Conservation (phyloP, 2,329 filamentous ascomycete genomes). For the Metarhizium guizhouense region DNA sequence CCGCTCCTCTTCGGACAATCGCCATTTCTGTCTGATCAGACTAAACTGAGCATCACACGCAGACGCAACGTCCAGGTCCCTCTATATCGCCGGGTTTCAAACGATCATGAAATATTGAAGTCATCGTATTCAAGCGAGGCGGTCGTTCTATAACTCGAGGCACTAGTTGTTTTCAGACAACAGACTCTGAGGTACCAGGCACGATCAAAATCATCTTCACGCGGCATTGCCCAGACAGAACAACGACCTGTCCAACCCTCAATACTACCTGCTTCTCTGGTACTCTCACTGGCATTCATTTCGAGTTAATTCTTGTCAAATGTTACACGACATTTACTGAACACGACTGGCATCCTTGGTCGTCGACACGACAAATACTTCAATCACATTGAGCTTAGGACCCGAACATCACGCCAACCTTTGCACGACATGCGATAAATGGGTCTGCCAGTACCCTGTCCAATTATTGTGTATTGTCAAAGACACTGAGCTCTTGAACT, state of each 20-base stretch:
- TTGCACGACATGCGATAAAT: conserved; percentile 14
- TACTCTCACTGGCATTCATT: background rate
- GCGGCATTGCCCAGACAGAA: background rate
- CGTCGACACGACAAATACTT: background rate
- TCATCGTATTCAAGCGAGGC: background rate
- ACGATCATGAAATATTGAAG: background rate
- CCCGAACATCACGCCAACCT: conserved; percentile 3
- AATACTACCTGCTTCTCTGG: background rate
- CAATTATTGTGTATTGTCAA: background rate
- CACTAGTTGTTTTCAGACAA: background rate
- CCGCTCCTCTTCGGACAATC: background rate
- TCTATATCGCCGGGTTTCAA: background rate
- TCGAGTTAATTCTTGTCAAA: background rate
- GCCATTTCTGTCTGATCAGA: background rate
- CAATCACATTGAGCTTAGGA: background rate
- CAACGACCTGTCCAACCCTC: no score
- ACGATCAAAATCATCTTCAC: background rate
- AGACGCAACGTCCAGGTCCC: background rate
- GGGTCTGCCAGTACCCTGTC: background rate
- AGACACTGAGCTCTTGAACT: background rate
- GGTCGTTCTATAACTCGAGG: background rate
- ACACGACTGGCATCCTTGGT: background rate
- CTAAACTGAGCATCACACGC: background rate
- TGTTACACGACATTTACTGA: conserved; percentile 5
- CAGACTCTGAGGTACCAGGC: background rate